Evolutionary conservation across 345 rosid species (phyloP), one percentile per base, ranked within the genome.

Genomic region (Barbarea vulgaris): DNA sequence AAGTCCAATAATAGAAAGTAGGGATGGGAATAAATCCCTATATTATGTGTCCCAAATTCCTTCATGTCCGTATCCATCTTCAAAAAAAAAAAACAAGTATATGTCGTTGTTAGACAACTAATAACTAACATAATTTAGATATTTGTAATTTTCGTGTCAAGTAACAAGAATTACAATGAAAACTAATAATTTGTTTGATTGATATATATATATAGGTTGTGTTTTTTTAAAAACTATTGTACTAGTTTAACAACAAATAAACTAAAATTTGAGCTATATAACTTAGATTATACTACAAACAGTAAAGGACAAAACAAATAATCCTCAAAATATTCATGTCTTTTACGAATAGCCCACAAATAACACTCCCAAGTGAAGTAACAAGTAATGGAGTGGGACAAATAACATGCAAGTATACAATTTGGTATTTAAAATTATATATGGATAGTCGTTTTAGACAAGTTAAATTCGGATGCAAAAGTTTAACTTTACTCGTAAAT

Each of bases 1-100:
- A 63, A 27, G 52, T 22, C 37, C 69, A 46, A 46, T 44, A 27
- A 10, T 44, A 44, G 19, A 47, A 47, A 31, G 10, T 15, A 11
- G 69, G 69, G 56, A 46, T 64, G 55, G 56, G 69, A 64, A 44
- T 64, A 46, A 46, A 64, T 17, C 19, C 18, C 17, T 18, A 42
- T 42, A 14, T 11, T 15, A 48, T 46, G 46, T 28, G 31, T 10
- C 21, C 15, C 13, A 18, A 64, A 33, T 34, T n/a, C n/a, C 64
- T 34, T 64, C 55, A 31, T 64, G 13, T 30, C 69, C 27, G 6
- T 19, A 30, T 47, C 27, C 25, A 30, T 47, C 28, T 28, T 63
- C 3, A 17, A 27, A 6, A 61, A 37, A 41, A n/a, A n/a, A n/a
- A n/a, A n/a, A n/a, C 17, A 25, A 41, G 52, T 42, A 42, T n/a